Base-by-base conservation (phyloP, 441 rosid species). In the Aquilaria agallochum region DNA sequence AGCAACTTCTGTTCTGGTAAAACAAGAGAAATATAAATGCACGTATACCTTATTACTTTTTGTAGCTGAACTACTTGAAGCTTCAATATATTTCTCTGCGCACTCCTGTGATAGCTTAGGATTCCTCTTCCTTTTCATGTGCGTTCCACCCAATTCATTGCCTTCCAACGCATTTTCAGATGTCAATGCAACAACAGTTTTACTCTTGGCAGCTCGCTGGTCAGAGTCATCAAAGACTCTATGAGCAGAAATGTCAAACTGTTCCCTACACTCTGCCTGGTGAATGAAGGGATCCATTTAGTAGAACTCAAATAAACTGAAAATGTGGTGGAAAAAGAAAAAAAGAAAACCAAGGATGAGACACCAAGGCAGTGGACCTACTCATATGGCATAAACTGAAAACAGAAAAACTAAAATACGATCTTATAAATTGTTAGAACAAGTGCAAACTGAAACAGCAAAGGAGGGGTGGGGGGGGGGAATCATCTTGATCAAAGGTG, bases 1-100 rank as follows among this genome's bases (percentile, higher is more conserved):
- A 40, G 9, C 45, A 5, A 40, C 45, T 40, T 40, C 32, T 61
- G 47, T 47, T 9, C 31, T 11, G 12, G 33, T 58, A 15, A 64
- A 60, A 20, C 42, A 52, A 12, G 27, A 54, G 20, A 32, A 36
- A 45, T 12, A 65, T 20, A 64, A 59, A 31, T 42, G 13, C 15
- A 32, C 55, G 36, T 10, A 34, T 77, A 87, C 90, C 83, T 77
- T 70, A 55, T 65, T 72, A 60, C 67, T 63, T 61, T 69, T 64
- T 53, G 63, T 63, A 58, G 74, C 77, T 49, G 79, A 74, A 53
- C n/a, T 65, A 9, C 31, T 15, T 11, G 80, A 65, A 62, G 58
- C 66, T 51, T 64, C 63, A 56, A 66, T 45, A 11, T 33, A 68
- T 53, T 73, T 76, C 58, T 72, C 71, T 55, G 63, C 42, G 14